Evolutionary conservation across 345 rosid genomes (phyloP).

Genomic region (Angophora floribunda): DNA sequence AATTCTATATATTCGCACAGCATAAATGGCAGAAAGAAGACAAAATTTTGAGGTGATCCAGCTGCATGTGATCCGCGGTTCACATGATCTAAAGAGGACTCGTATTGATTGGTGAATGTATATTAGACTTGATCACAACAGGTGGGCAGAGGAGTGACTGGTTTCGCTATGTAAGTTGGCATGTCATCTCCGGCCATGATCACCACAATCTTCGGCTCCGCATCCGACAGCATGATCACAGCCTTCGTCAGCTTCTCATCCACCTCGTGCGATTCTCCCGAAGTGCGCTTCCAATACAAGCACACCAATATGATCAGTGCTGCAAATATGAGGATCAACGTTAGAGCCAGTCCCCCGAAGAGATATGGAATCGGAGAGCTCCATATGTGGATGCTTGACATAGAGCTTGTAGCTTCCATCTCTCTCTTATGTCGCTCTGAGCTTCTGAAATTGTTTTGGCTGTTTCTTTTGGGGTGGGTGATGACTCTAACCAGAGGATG

Average conservation of each 20-base stretch:
- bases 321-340: slow-evolving; percentile 1
- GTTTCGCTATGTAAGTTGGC: slow-evolving; percentile 22
- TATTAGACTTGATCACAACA: background rate
- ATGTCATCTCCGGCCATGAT: slow-evolving; percentile 33
- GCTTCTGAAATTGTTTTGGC: background rate
- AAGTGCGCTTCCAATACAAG: background rate
- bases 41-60: background rate
- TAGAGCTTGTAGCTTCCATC: background rate
- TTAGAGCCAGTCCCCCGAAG: slow-evolving; percentile 14
- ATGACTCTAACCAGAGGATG: background rate
- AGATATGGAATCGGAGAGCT: slow-evolving; percentile 21
- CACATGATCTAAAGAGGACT: background rate
- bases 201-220: slow-evolving; percentile 17
- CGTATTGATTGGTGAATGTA: background rate
- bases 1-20: background rate
- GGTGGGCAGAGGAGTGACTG: background rate
- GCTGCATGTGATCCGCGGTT: background rate
- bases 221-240: background rate
- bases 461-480: background rate
- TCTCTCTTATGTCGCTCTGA: background rate
- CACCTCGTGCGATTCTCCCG: background rate
- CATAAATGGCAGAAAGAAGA: background rate
- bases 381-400: slow-evolving; percentile 1
- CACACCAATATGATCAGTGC: slow-evolving; percentile 18
- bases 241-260: background rate